phyloP scores from a whole-genome alignment of 257 asterid genomes.

The Scutellaria minor region DNA sequence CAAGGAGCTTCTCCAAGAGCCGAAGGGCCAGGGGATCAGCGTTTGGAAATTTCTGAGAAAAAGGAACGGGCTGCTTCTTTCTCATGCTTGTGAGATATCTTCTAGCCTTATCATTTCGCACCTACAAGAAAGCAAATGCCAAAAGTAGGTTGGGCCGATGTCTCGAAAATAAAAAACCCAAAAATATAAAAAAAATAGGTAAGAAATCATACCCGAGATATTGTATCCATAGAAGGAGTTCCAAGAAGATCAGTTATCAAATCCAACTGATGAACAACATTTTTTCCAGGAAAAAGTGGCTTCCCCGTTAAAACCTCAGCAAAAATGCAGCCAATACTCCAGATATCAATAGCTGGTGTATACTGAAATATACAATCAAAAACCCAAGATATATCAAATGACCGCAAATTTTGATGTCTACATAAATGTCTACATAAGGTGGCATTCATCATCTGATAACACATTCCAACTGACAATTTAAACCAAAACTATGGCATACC shows the following conservation, averaged over 20 bases:
- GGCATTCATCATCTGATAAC: neutral
- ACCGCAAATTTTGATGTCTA: constrained; percentile 11
- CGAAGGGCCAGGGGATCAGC: constrained; percentile 75
- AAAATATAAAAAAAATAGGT: constrained; percentile 23
- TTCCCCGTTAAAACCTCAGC: constrained; percentile 91
- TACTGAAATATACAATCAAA: constrained; percentile 53
- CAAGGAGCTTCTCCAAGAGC: constrained; percentile 73
- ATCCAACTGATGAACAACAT: constrained; percentile 94
- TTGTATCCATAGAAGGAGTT: constrained; percentile 84
- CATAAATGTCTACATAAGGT: neutral
- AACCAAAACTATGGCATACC: neutral
- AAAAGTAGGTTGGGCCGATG: neutral
- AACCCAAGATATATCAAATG: constrained; percentile 15
- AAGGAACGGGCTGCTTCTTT: constrained; percentile 77
- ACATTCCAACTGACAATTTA: neutral
- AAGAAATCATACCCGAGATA: constrained; percentile 63
- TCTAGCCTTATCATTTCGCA: constrained; percentile 91
- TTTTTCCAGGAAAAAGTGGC: constrained; percentile 91
- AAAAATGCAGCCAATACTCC: constrained; percentile 97
- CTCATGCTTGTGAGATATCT: constrained; percentile 88
- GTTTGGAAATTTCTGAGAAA: constrained; percentile 79
- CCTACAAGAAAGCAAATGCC: constrained; percentile 42
- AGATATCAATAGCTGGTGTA: constrained; percentile 90
- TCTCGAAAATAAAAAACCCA: neutral
- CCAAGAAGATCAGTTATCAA: constrained; percentile 92